These are phyloP conservation scores for Rhodotorula sp. DNA, from an alignment of 1,284 basidiomycete genomes.

Conservation along the genomic window DNA sequence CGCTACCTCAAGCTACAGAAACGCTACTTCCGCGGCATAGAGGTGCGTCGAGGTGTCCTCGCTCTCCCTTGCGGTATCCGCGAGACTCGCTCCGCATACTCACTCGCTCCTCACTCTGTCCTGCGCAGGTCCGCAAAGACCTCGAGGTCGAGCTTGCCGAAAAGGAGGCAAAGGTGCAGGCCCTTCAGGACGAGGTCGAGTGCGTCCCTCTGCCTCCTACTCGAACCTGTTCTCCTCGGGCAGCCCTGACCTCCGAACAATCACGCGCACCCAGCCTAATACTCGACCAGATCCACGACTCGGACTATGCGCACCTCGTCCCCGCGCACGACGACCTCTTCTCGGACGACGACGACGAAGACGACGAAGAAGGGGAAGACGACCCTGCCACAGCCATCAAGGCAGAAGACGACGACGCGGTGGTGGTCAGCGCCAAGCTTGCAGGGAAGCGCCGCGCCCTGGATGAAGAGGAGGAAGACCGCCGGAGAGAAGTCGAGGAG, in stretches of 20 bases:
- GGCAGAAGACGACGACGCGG: not conserved
- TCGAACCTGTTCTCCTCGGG: too few relatives aligned
- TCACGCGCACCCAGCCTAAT: constrained; percentile 23
- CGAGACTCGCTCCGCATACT: too few relatives aligned
- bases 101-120: too few relatives aligned
- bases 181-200: constrained; percentile 42
- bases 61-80: too few relatives aligned
- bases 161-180: constrained; percentile 37
- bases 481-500: constrained; percentile 17
- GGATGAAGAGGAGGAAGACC: constrained; percentile 13
- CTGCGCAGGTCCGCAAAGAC: constrained; percentile 27
- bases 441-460: constrained; percentile 3
- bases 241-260: not conserved
- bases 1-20: constrained; percentile 34
- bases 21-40: constrained; percentile 12
- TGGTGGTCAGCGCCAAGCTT: not conserved
- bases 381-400: not conserved
- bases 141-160: constrained; percentile 35
- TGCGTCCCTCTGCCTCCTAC: constrained; percentile 12
- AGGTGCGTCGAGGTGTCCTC: constrained; percentile 9
- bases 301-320: constrained; percentile 38
- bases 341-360: constrained; percentile 20
- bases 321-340: constrained; percentile 36
- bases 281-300: constrained; percentile 38
- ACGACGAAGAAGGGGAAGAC: not conserved